Evolutionary conservation across 768 basidiomycete species (phyloP), one percentile per base, ranked within the genome.

Genomic region (Phanerodontia chrysosporium): DNA sequence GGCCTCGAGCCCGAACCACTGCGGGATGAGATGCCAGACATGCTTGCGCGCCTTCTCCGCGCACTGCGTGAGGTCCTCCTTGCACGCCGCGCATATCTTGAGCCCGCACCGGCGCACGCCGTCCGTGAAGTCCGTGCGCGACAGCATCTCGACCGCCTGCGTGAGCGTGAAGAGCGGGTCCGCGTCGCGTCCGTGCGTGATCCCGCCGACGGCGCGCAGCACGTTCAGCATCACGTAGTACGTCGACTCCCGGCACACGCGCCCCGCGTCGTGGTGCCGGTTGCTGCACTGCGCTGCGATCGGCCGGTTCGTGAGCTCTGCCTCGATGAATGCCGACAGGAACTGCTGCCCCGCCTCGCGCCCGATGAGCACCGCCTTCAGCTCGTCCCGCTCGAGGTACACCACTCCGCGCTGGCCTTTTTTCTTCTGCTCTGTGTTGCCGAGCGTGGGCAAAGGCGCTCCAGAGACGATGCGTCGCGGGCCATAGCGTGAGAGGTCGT

Each of bases 191-290:
- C 89, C 89, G 56, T 76, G 78, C 0, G 87, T 81, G 58, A 90
- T 84, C 0, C 89, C 89, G 0, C 86, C 84, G 45, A 90, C 80
- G 22, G 84, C 80, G 57, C 89, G 83, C 44, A 90, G 72, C 29
- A 86, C 74, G 69, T 90, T 89, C 58, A 90, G 80, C 75, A 82
- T 82, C 73, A 91, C 83, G 69, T 84, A 88, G 72, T 89, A 87
- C 72, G 87, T 88, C 14, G 87, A 86, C 53, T 89, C 86, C 57
- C 74, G 73, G 70, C 89, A 91, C n/a, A 66, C 61, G 59, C 66
- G 72, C 6, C 67, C 69, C 57, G 59, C 60, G 53, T 73, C 75
- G 53, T 73, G 62, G 16, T 76, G 67, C 24, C 67, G 67, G 69
- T 83, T 75, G 3, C 72, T 66, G 67, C 88, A 90, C 12, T 76